A percentile compares a stretch with the other conserved stretches of the same genome.
phyloP scores from a whole-genome alignment of 1,139 yeast species.

The Hansenula sp. region DNA sequence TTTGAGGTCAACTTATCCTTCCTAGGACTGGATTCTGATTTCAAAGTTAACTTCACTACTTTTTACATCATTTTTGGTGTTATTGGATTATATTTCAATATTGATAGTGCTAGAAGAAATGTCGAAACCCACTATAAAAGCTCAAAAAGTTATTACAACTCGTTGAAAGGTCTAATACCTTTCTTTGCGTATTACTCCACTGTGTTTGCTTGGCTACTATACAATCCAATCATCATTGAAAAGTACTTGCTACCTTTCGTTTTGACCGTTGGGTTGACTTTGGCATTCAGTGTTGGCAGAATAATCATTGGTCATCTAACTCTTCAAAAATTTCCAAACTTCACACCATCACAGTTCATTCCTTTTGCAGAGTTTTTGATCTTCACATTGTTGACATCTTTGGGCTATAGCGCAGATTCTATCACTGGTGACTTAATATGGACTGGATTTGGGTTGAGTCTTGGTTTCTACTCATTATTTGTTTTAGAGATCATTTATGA shows the following conservation, averaged over 20 bases:
- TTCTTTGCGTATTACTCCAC: conserved; percentile 62
- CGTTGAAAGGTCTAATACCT: conserved; percentile 66
- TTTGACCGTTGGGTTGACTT: conserved; percentile 65
- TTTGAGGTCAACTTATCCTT: conserved; percentile 20
- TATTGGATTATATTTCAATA: conserved; percentile 63
- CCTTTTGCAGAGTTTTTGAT: conserved; percentile 52
- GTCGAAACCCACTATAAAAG: conserved; percentile 52
- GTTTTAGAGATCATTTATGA: conserved; percentile 79
- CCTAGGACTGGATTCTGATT: conserved; percentile 15
- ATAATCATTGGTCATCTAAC: conserved; percentile 89
- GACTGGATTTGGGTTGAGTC: conserved; percentile 69
- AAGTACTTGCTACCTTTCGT: conserved; percentile 54
- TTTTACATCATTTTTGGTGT: conserved; percentile 48
- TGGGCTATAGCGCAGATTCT: conserved; percentile 35
- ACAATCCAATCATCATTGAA: conserved; percentile 43
- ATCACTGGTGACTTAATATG: conserved; percentile 53
- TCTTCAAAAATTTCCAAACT: conserved; percentile 67
- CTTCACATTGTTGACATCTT: conserved; percentile 36
- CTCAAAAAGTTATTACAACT: conserved; percentile 34
- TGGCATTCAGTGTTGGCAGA: conserved; percentile 86
- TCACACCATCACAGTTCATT: conserved; percentile 65
- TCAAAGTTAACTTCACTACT: conserved; percentile 33
- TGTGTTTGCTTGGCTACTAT: conserved; percentile 42
- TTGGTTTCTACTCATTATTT: conserved; percentile 78
- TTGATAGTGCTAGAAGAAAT: conserved; percentile 67